Conservation (phyloP, 495 filamentous ascomycete species). For the Xylaria nigripes region DNA sequence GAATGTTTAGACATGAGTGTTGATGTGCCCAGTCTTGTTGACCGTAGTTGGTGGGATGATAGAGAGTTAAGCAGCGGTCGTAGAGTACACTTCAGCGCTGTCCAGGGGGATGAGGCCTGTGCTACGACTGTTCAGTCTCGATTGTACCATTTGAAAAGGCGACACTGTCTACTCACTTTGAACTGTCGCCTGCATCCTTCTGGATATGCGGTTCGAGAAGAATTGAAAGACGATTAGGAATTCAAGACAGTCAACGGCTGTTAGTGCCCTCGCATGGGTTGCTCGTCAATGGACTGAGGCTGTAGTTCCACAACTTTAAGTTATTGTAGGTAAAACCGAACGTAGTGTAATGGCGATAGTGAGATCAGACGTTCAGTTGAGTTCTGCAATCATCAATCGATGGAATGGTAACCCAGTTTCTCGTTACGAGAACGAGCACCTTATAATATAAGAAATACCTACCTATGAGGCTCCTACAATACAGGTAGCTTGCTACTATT, state of each 20-base stretch:
- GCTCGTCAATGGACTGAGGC: neutral
- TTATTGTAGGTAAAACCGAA: no score
- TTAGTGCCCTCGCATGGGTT: neutral
- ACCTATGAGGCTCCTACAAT: no score
- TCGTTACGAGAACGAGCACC: no score
- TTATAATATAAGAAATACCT: no score
- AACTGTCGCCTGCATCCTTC: conserved; percentile 3
- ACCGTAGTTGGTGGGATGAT: conserved; percentile 8
- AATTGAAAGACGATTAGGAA: neutral
- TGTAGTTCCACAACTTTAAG: neutral
- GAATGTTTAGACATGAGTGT: neutral
- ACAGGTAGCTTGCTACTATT: no score
- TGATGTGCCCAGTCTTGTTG: conserved; percentile 6
- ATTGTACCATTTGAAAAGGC: neutral
- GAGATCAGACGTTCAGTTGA: no score
- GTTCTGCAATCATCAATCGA: no score
- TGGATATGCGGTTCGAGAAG: neutral
- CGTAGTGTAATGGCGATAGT: no score
- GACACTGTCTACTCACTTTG: neutral
- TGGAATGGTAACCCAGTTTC: no score
- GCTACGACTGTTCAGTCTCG: conserved; percentile 1
- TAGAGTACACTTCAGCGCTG: conserved; percentile 6
- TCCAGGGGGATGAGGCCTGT: conserved; percentile 9
- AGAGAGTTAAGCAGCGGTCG: conserved; percentile 8
- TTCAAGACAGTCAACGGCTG: neutral